Evolutionary conservation across 2,329 filamentous ascomycete genomes (phyloP).

Genomic region (Paraphoma sp.): DNA sequence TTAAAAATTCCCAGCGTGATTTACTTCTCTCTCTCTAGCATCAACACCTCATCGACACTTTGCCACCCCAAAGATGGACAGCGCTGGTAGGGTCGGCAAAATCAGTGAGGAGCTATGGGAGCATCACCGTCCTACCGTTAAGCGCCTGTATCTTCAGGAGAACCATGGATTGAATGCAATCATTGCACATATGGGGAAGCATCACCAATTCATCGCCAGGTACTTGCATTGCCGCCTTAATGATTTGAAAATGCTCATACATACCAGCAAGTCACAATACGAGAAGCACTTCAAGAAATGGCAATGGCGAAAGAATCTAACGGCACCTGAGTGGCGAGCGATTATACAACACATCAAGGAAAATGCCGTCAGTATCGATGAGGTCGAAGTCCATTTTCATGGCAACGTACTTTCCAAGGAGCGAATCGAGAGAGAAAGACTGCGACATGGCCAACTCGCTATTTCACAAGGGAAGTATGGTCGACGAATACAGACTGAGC

Average conservation of each 20-base stretch:
- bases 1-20: not conserved
- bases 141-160: not conserved
- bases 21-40: not conserved
- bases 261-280: slow-evolving; percentile 3
- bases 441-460: not conserved
- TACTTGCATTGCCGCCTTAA: not conserved
- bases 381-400: not conserved
- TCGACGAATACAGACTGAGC: not conserved
- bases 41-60: not conserved
- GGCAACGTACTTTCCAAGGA: not conserved
- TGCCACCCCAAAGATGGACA: not conserved
- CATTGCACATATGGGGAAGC: not conserved
- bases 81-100: not conserved
- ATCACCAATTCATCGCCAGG: not conserved
- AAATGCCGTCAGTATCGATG: not conserved
- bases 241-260: not conserved
- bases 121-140: not conserved
- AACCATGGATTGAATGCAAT: not conserved
- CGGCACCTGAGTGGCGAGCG: slow-evolving; percentile 4
- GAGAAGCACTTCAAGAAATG: slow-evolving; percentile 7
- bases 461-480: not conserved
- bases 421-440: slow-evolving; percentile 5
- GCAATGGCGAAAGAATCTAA: slow-evolving; percentile 7
- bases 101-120: not conserved
- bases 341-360: not conserved